Base-by-base conservation (phyloP, 495 filamentous ascomycete species). In the Hyaloscypha hepaticicola region DNA sequence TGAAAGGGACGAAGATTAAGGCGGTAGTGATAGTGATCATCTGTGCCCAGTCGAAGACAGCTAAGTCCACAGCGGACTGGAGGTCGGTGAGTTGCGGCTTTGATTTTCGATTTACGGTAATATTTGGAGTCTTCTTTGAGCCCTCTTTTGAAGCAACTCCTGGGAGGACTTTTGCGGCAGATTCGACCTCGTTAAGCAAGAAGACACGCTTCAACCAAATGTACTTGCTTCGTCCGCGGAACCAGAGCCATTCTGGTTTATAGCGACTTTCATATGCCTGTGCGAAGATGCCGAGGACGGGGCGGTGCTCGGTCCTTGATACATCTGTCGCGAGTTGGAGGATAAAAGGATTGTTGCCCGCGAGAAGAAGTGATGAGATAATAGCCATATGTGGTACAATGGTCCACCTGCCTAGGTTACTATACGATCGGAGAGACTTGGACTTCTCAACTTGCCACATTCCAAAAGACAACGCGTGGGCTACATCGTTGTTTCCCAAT, bases 381-480 rank as follows among this genome's bases (percentile, higher is more conserved):
- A 72, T 69, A 14, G 72, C 68, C n/a, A 73, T 52, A 31, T 70
- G 70, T 3, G 72, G 67, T 25, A 73, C 65, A 21, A 56, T 69
- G 45, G 59, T 58, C 62, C 62, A 65, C 62, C 62, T 82, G 19
- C 9, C 8, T 41, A 12, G 8, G 19, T 41, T 41, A 41, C 3
- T 14, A 41, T 7, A 2, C 5, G 19, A 3, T 19, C 12, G 38
- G 2, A 41, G 19, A 11, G 14, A 6, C 12, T 41, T 41, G 14
- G 38, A 14, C 9, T 6, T 14, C 19, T 41, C 12, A 14, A 41
- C 38, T 69, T 75, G 73, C 77, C 80, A 82, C 33, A 79, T 69
- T 12, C 80, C 80, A 61, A 79, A 80, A 7, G 80, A 78, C 2
- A 82, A 66, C 0, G 79, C 72, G 41, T 76, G 72, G 3, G 79